Evolutionary conservation across 768 basidiomycete genomes (phyloP).

Genomic region (Panaeolus papilionaceus): DNA sequence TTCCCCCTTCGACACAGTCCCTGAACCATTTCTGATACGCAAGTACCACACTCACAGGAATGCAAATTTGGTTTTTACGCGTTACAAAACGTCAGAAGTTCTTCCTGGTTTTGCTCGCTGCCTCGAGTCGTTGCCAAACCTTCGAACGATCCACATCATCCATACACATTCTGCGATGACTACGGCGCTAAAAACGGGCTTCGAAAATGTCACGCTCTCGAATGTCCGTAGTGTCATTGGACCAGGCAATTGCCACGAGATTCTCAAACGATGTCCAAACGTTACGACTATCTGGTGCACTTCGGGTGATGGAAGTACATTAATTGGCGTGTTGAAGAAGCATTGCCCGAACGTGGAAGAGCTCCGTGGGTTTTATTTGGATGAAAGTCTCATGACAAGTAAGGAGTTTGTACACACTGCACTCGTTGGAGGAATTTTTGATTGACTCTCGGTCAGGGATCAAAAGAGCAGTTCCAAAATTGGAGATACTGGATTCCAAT

Average conservation of each 20-base stretch:
- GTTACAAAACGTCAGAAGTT: slow-evolving; percentile 31
- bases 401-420: not conserved
- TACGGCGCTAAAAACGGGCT: slow-evolving; percentile 30
- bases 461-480: slow-evolving; percentile 25
- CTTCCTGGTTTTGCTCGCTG: slow-evolving; percentile 34
- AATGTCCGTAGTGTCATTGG: slow-evolving; percentile 33
- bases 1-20: not conserved
- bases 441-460: slow-evolving; percentile 15
- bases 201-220: slow-evolving; percentile 29
- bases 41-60: slow-evolving; percentile 20
- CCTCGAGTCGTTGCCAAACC: slow-evolving; percentile 33
- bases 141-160: slow-evolving; percentile 38
- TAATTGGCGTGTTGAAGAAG: slow-evolving; percentile 31
- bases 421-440: not conserved
- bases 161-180: slow-evolving; percentile 40
- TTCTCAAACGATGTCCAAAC: slow-evolving; percentile 36
- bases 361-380: slow-evolving; percentile 27
- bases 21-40: not conserved
- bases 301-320: slow-evolving; percentile 30
- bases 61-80: slow-evolving; percentile 35
- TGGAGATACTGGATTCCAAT: slow-evolving; percentile 22
- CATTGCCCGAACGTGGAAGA: slow-evolving; percentile 33
- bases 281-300: slow-evolving; percentile 32
- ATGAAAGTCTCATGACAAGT: slow-evolving; percentile 30
- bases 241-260: slow-evolving; percentile 36